Conservation (phyloP, 495 filamentous ascomycete species). For the Elaphomyces granulatus region DNA sequence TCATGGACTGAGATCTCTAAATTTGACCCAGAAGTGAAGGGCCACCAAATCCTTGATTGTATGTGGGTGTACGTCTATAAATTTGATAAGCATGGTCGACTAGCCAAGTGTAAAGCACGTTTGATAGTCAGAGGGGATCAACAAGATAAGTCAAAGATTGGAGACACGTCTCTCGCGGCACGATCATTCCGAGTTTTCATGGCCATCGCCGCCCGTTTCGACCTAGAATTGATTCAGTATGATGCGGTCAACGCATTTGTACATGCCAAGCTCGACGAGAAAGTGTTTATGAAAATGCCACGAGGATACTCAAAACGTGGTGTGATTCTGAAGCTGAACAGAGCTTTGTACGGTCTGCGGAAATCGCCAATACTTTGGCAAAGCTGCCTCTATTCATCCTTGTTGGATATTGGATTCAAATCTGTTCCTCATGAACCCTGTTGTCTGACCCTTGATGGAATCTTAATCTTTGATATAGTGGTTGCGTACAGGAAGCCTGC, state of each 20-base stretch:
- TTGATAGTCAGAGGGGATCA: conserved; percentile 17
- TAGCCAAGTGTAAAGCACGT: conserved; percentile 18
- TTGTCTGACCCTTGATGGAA: conserved; percentile 6
- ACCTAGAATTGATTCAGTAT: conserved; percentile 8
- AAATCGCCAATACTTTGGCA: conserved; percentile 14
- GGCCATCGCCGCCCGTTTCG: conserved; percentile 9
- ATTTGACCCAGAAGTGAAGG: not conserved
- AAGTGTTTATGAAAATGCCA: conserved; percentile 6
- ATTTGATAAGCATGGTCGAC: conserved; percentile 10
- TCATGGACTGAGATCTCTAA: not conserved
- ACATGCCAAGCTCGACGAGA: conserved; percentile 11
- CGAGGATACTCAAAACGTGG: conserved; percentile 3
- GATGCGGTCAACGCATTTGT: conserved; percentile 18
- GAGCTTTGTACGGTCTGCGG: conserved; percentile 15
- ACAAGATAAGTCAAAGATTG: conserved; percentile 4
- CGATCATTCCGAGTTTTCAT: conserved; percentile 11
- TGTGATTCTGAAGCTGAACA: conserved; percentile 1
- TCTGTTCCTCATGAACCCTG: conserved; percentile 10
- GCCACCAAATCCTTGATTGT: conserved; percentile 2
- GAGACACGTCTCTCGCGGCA: conserved; percentile 10
- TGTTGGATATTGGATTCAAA: conserved; percentile 8
- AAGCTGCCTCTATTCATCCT: conserved; percentile 6
- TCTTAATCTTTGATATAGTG: conserved; percentile 16
- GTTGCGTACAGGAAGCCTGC: conserved; percentile 1
- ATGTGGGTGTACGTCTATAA: conserved; percentile 13